phyloP scores from a whole-genome alignment of 2,329 filamentous ascomycete species.

The Aspergillus nomiae region DNA sequence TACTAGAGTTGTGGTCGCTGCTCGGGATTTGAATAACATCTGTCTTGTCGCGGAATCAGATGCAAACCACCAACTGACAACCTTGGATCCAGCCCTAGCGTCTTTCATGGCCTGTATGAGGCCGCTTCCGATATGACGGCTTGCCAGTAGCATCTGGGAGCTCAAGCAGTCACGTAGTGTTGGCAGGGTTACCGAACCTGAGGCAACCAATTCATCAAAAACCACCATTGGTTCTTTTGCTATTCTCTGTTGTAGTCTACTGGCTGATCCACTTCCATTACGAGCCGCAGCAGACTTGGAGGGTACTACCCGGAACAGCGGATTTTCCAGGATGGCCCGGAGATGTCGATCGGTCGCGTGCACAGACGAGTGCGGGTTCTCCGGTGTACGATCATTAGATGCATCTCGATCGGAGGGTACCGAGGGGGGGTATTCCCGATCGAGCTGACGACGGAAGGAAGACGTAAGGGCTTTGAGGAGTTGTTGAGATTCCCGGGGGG shows the following conservation, averaged over 20 bases:
- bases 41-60: slow-evolving; percentile 34
- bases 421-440: slow-evolving; percentile 56
- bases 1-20: slow-evolving; percentile 28
- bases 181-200: slow-evolving; percentile 33
- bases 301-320: slow-evolving; percentile 44
- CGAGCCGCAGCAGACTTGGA: slow-evolving; percentile 20
- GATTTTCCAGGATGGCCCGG: slow-evolving; percentile 42
- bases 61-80: slow-evolving; percentile 45
- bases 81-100: slow-evolving; percentile 35
- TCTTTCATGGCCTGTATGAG: slow-evolving; percentile 33
- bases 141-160: slow-evolving; percentile 34
- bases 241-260: slow-evolving; percentile 22
- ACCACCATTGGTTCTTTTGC: slow-evolving; percentile 36
- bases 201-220: slow-evolving; percentile 42
- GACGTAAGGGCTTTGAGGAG: slow-evolving; percentile 62
- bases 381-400: not conserved
- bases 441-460: slow-evolving; percentile 65
- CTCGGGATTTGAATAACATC: slow-evolving; percentile 32
- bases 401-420: slow-evolving; percentile 11
- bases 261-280: slow-evolving; percentile 15
- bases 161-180: slow-evolving; percentile 34
- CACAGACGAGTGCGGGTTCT: slow-evolving; percentile 29
- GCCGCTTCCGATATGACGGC: slow-evolving; percentile 21
- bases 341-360: slow-evolving; percentile 42
- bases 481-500: slow-evolving; percentile 59